phyloP scores from a whole-genome alignment of 768 basidiomycete genomes.

The Boletus rubescentipes region DNA sequence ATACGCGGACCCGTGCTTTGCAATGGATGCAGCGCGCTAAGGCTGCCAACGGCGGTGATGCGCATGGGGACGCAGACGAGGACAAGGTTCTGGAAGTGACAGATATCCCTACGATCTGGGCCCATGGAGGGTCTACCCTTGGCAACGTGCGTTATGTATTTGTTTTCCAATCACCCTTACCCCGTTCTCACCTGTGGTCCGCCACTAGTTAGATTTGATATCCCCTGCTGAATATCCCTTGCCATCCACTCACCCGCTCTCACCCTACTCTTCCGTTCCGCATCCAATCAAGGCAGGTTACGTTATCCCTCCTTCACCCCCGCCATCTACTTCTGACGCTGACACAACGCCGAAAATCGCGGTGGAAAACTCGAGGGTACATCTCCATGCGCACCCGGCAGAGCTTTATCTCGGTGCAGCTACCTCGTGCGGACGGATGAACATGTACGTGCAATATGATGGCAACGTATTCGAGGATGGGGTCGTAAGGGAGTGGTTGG shows the following conservation, averaged over 20 bases:
- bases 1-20: not conserved
- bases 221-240: slow-evolving; percentile 39
- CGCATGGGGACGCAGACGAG: not conserved
- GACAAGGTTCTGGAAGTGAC: slow-evolving; percentile 3
- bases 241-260: slow-evolving; percentile 21
- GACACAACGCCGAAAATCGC: slow-evolving; percentile 10
- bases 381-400: slow-evolving; percentile 43
- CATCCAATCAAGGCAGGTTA: slow-evolving; percentile 16
- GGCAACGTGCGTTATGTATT: slow-evolving; percentile 29
- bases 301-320: not conserved
- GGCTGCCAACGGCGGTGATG: too few relatives aligned
- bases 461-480: slow-evolving; percentile 44
- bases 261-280: slow-evolving; percentile 17
- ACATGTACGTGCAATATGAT: slow-evolving; percentile 40
- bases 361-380: slow-evolving; percentile 4
- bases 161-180: not conserved
- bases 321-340: not conserved
- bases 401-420: slow-evolving; percentile 46
- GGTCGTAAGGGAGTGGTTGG: slow-evolving; percentile 46
- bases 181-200: not conserved
- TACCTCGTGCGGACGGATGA: slow-evolving; percentile 33
- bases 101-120: slow-evolving; percentile 10
- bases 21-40: not conserved
- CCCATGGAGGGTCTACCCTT: slow-evolving; percentile 17
- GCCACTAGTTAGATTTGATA: slow-evolving; percentile 33